Evolutionary conservation across 768 basidiomycete species (phyloP).

Genomic region (Rhodocollybia butyracea): DNA sequence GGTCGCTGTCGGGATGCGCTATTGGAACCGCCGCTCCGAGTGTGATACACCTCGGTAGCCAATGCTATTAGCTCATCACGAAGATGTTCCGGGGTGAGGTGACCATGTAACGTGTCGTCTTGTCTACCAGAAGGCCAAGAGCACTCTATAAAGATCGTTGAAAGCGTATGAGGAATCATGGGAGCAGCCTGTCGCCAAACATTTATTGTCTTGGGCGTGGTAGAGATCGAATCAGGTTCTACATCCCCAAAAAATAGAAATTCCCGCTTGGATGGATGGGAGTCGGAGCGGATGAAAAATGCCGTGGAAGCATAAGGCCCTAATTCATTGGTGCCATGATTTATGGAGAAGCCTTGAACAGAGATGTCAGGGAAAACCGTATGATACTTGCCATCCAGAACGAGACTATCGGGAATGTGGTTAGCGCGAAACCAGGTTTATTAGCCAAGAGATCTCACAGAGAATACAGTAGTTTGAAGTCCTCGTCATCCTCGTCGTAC

Average conservation of each 20-base stretch:
- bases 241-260: slow-evolving; percentile 96
- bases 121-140: slow-evolving; percentile 77
- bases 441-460: slow-evolving; percentile 41
- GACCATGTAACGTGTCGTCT: slow-evolving; percentile 73
- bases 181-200: slow-evolving; percentile 85
- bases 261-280: slow-evolving; percentile 49
- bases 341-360: slow-evolving; percentile 64
- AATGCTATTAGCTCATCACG: slow-evolving; percentile 69
- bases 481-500: slow-evolving; percentile 61
- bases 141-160: slow-evolving; percentile 92
- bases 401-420: slow-evolving; percentile 35
- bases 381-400: slow-evolving; percentile 50
- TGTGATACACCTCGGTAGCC: slow-evolving; percentile 57
- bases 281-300: slow-evolving; percentile 76
- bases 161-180: slow-evolving; percentile 65
- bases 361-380: slow-evolving; percentile 54
- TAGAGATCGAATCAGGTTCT: slow-evolving; percentile 77
- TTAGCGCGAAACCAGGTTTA: neutral
- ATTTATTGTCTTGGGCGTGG: slow-evolving; percentile 52
- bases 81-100: slow-evolving; percentile 80
- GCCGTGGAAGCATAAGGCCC: slow-evolving; percentile 75
- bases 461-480: slow-evolving; percentile 59
- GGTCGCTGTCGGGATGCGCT: slow-evolving; percentile 31
- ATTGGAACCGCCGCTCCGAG: slow-evolving; percentile 26
- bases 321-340: slow-evolving; percentile 59